Evolutionary conservation across 768 basidiomycete species (phyloP).

Genomic region (Sarcodon sp.): DNA sequence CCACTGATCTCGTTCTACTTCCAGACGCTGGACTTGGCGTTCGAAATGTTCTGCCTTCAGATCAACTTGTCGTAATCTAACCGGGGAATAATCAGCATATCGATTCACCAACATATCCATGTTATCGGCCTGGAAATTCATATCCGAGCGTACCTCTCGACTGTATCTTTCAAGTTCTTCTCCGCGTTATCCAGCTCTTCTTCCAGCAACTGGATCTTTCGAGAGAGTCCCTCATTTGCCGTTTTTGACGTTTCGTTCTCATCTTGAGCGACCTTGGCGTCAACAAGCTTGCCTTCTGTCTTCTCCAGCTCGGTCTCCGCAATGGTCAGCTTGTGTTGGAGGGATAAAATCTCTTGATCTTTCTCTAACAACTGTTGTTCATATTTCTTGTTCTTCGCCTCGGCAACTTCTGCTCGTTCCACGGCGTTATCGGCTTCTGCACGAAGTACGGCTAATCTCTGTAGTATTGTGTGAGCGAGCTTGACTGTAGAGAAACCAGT

Average conservation of each 20-base stretch:
- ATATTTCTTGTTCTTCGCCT: conserved; percentile 66
- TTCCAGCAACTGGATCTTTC: conserved; percentile 88
- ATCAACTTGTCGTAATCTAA: conserved; percentile 88
- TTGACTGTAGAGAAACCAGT: neutral
- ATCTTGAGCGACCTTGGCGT: conserved; percentile 48
- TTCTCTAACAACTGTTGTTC: conserved; percentile 65
- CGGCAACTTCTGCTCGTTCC: conserved; percentile 77
- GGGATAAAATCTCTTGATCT: conserved; percentile 80
- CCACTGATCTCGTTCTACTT: conserved; percentile 87
- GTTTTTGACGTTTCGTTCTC: conserved; percentile 63
- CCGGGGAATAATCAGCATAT: conserved; percentile 3
- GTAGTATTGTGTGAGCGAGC: neutral
- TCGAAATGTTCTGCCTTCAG: conserved; percentile 99
- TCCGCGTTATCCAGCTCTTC: conserved; percentile 93
- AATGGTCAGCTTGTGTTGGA: conserved; percentile 54
- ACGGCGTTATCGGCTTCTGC: conserved; percentile 75
- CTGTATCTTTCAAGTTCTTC: conserved; percentile 93
- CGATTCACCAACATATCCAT: neutral
- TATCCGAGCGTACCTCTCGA: conserved; percentile 72
- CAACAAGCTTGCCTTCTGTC: conserved; percentile 48
- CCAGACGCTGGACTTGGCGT: conserved; percentile 73
- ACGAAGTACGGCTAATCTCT: conserved; percentile 75
- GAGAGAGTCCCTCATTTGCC: conserved; percentile 55
- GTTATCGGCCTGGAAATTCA: neutral
- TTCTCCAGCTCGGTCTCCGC: conserved; percentile 62